phyloP scores from a whole-genome alignment of 2,329 filamentous ascomycete species.

The Diaporthe citrichinensis region DNA sequence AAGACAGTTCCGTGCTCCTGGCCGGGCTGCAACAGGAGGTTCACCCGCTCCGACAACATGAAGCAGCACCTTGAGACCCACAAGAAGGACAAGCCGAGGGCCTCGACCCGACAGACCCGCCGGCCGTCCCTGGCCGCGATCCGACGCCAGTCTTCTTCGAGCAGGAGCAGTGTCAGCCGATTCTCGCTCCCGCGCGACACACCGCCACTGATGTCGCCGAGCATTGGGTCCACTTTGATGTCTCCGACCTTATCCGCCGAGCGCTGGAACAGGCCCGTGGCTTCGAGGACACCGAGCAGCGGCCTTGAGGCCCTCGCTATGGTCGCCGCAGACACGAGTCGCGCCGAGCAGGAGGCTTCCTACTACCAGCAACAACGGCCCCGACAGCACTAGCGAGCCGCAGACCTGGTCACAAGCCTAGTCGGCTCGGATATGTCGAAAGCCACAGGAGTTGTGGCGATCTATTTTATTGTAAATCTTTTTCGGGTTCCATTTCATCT shows the following conservation, averaged over 20 bases:
- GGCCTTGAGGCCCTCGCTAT: constrained; percentile 69
- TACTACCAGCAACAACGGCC: constrained; percentile 37
- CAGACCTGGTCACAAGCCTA: neutral
- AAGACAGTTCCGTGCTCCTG: constrained; percentile 80
- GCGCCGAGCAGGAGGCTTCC: constrained; percentile 60
- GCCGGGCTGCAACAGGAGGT: constrained; percentile 74
- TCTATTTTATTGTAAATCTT: neutral
- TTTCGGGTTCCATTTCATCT: constrained; percentile 21
- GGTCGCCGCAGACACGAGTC: constrained; percentile 58
- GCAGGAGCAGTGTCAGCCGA: constrained; percentile 46
- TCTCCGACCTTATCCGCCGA: constrained; percentile 61
- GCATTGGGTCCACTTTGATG: constrained; percentile 59
- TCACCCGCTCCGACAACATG: constrained; percentile 89
- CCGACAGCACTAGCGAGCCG: neutral
- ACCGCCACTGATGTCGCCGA: constrained; percentile 52
- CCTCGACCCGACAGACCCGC: constrained; percentile 49
- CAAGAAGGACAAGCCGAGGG: constrained; percentile 72
- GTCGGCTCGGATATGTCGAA: neutral
- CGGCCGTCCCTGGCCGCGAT: constrained; percentile 45
- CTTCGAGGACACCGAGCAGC: constrained; percentile 61
- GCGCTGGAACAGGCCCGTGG: constrained; percentile 59
- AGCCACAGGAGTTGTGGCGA: neutral
- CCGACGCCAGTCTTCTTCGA: constrained; percentile 44
- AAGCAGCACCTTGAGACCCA: constrained; percentile 87
- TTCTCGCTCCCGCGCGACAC: constrained; percentile 46